Percentiles rank a stretch among this genome's conserved stretches.
These are phyloP conservation scores for Exophiala sideris DNA, from an alignment of 2,329 filamentous ascomycete species.

Conservation along the genomic window DNA sequence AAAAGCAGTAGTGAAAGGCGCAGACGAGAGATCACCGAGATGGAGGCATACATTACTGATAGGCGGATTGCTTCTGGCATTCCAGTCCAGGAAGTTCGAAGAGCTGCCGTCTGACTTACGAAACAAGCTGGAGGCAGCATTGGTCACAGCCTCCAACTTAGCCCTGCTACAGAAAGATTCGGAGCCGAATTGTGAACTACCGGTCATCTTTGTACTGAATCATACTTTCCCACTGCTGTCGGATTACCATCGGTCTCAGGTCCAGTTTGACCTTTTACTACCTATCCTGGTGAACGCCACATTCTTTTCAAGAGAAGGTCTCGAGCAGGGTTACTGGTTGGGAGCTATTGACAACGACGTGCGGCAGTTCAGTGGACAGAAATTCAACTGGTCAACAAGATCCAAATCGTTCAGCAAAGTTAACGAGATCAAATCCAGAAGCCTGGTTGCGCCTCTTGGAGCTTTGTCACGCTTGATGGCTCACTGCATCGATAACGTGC, in stretches of 20 bases:
- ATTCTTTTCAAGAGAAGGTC: conserved; percentile 67
- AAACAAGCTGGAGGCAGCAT: conserved; percentile 66
- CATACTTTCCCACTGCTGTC: conserved; percentile 72
- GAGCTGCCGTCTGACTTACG: conserved; percentile 64
- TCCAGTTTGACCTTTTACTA: conserved; percentile 68
- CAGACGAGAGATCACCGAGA: conserved; percentile 60
- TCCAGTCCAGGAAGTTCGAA: conserved; percentile 36
- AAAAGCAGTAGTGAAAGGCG: conserved; percentile 56
- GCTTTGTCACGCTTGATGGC: conserved; percentile 62
- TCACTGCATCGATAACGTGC: conserved; percentile 58
- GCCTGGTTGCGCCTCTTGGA: conserved; percentile 59
- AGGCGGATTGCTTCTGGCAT: conserved; percentile 72
- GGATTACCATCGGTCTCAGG: conserved; percentile 52
- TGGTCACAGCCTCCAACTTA: conserved; percentile 74
- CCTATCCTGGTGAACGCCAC: conserved; percentile 67
- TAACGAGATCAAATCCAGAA: conserved; percentile 54
- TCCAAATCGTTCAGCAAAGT: conserved; percentile 58
- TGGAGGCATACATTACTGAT: conserved; percentile 86
- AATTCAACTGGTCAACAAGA: conserved; percentile 63
- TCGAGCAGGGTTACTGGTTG: conserved; percentile 73
- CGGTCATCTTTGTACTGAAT: conserved; percentile 68
- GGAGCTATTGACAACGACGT: conserved; percentile 66
- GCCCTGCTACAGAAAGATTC: conserved; percentile 59
- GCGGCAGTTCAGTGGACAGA: conserved; percentile 48
- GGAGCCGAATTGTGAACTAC: conserved; percentile 48